Base-by-base conservation (phyloP, 2,329 filamentous ascomycete genomes). In the Eutypella sp. region DNA sequence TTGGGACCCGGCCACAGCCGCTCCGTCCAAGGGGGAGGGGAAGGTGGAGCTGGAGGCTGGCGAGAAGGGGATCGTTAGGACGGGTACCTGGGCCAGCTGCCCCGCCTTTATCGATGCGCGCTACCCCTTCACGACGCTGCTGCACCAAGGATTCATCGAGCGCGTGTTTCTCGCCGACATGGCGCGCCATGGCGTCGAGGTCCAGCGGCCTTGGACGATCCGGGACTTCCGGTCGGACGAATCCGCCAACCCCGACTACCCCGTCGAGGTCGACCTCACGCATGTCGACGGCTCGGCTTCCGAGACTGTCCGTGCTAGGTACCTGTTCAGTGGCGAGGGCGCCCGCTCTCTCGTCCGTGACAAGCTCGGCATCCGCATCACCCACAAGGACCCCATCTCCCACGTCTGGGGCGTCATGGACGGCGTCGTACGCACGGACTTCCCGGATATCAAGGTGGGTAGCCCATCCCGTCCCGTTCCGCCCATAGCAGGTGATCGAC, bases 51-150 rank as follows among this genome's bases (percentile, higher is more conserved):
- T n/a, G n/a, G n/a, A 33, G 25, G 25, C 25, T 29, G 25, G 25
- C 29, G 4, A 33, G 27, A 67, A 71, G 37, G 78, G 81, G 25
- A 86, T 87, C 51, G 69, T 74, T 25, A 73, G 84, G 52, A 87
- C 83, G 1, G 81, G 82, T 23, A 84, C 81, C 5, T 96, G 89
- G 89, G 86, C 89, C 5, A 91, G 85, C 61, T 96, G 91, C 67
- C 91, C 91, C 1, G 82, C 80, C 54, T 96, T 95, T 66, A 84
- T 87, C 47, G 82, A 86, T 45, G 82, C 84, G 13, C 74, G 85
- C 41, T 87, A 85, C 54, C 82, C 82, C 4, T 85, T 85, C 57
- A 86, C 84, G 42, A 82, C 84, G 1, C 75, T 86, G 2, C 67
- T 89, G 11, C 85, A 89, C 57, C 85, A 89, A 60, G 85, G 85